Evolutionary conservation across 306 rosid genomes (phyloP).

Genomic region (Senna tora): DNA sequence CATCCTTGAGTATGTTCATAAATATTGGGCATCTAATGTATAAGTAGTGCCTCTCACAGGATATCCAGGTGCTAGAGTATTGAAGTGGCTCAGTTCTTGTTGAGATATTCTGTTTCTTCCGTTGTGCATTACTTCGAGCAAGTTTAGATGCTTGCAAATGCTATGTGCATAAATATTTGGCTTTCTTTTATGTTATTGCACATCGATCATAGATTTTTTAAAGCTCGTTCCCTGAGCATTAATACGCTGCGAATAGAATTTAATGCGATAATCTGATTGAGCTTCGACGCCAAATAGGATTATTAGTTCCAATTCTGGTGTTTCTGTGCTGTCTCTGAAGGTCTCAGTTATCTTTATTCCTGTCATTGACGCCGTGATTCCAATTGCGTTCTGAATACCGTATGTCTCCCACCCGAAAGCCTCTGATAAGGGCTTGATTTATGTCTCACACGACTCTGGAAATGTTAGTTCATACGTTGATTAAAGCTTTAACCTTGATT

Average conservation of each 20-base stretch:
- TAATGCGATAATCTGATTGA: conserved; percentile 22
- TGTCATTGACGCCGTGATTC: neutral
- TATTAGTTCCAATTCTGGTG: conserved; percentile 8
- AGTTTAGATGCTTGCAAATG: conserved; percentile 27
- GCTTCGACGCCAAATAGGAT: neutral
- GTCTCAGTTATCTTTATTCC: neutral
- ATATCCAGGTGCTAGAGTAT: conserved; percentile 22
- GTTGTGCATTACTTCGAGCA: conserved; percentile 6
- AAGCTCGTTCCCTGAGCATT: conserved; percentile 42
- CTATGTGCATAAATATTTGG: conserved; percentile 11
- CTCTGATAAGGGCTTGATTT: too few species aligned
- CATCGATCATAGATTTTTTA: conserved; percentile 17
- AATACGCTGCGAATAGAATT: conserved; percentile 14
- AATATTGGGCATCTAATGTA: conserved; percentile 25
- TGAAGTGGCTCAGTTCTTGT: conserved; percentile 32
- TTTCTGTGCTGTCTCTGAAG: neutral
- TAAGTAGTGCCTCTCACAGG: conserved; percentile 34
- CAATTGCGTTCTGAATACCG: neutral
- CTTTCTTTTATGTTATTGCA: neutral
- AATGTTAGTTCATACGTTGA: too few species aligned
- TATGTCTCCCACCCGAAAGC: too few species aligned
- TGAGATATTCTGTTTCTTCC: conserved; percentile 28
- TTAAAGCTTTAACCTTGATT: too few species aligned
- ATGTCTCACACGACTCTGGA: too few species aligned
- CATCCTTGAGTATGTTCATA: conserved; percentile 51